A percentile compares a stretch with the other conserved stretches of the same genome.
These are phyloP conservation scores for Salvia sclarea DNA, from an alignment of 305 asterid species.

Conservation along the genomic window DNA sequence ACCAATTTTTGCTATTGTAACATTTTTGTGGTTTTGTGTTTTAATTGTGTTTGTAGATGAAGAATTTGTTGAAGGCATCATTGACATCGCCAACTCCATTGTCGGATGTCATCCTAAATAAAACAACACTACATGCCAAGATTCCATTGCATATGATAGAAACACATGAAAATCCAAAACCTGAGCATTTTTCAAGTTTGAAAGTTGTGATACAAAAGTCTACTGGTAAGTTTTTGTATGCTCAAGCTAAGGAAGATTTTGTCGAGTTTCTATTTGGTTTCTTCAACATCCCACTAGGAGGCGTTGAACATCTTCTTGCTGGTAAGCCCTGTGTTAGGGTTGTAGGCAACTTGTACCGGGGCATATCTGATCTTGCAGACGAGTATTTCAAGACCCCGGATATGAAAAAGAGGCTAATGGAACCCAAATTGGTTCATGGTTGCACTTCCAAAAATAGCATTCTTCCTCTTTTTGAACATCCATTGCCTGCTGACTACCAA, in stretches of 20 bases:
- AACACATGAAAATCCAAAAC: no score
- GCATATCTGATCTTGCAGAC: background rate
- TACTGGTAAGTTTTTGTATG: slow-evolving; percentile 4
- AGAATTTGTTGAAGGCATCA: slow-evolving; percentile 21
- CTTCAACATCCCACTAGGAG: slow-evolving; percentile 23
- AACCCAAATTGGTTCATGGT: background rate
- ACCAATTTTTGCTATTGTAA: background rate
- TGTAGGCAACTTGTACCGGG: slow-evolving; percentile 1
- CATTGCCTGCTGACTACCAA: background rate
- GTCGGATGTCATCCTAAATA: background rate
- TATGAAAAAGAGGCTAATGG: background rate
- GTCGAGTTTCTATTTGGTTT: slow-evolving; percentile 22
- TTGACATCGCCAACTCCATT: slow-evolving; percentile 20
- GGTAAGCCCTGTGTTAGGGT: background rate
- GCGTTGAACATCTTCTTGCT: slow-evolving; percentile 7
- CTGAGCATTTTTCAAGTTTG: background rate
- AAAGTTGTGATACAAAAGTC: slow-evolving; percentile 28
- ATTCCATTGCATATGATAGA: no score
- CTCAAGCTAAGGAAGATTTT: slow-evolving; percentile 25
- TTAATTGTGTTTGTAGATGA: slow-evolving; percentile 10
- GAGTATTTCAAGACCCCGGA: background rate
- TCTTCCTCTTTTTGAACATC: background rate
- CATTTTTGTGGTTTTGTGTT: fast-evolving
- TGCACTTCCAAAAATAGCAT: background rate
- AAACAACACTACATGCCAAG: no score